Percentiles rank a stretch among this genome's conserved stretches.
Conservation (phyloP, 768 basidiomycete genomes). For the Suillus americanus region DNA sequence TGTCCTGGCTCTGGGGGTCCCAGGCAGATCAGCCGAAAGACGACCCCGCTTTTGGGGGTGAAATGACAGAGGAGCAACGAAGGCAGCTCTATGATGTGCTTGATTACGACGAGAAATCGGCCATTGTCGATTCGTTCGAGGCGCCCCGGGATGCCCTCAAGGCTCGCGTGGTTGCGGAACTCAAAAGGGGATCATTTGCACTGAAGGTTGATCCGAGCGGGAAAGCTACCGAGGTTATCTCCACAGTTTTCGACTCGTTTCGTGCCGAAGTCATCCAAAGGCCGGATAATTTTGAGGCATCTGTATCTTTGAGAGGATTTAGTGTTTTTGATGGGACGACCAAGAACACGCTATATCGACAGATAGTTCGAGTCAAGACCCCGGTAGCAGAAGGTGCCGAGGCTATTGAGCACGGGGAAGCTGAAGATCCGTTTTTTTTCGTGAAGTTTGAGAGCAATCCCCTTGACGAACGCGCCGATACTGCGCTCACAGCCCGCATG, state of each 20-base stretch:
- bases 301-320: constrained; percentile 82
- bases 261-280: constrained; percentile 82
- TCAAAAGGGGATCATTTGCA: constrained; percentile 86
- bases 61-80: constrained; percentile 88
- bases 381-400: constrained; percentile 31
- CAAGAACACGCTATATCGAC: constrained; percentile 71
- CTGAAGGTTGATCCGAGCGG: constrained; percentile 75
- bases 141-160: constrained; percentile 79
- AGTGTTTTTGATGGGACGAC: constrained; percentile 93
- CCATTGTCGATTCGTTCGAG: constrained; percentile 67
- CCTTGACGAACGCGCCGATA: constrained; percentile 89
- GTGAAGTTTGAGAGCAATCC: constrained; percentile 92
- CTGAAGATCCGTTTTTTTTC: constrained; percentile 75
- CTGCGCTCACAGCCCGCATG: constrained; percentile 84
- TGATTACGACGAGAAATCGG: constrained; percentile 88
- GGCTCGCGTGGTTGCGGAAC: constrained; percentile 67
- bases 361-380: constrained; percentile 86
- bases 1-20: constrained; percentile 81
- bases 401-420: constrained; percentile 26
- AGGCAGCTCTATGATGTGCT: constrained; percentile 87
- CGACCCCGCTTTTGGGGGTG: constrained; percentile 57
- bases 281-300: constrained; percentile 83
- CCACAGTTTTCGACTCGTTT: constrained; percentile 85
- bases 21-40: constrained; percentile 38
- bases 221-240: constrained; percentile 68